phyloP scores from a whole-genome alignment of 1,284 basidiomycete genomes.

The Quambalaria eucalypti region DNA sequence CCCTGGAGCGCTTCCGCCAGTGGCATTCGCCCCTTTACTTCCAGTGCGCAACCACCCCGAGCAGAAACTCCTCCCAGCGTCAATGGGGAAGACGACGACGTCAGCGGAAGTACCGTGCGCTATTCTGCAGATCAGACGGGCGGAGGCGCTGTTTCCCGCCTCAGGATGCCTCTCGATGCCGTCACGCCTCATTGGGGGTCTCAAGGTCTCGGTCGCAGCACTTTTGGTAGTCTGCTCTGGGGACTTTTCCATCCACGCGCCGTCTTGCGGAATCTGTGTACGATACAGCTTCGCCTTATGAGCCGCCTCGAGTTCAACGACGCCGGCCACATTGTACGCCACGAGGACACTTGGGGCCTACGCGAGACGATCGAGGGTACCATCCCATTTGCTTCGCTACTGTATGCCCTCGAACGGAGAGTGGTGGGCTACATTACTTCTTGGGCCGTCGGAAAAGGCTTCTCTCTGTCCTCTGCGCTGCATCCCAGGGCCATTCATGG shows the following conservation, averaged over 20 bases:
- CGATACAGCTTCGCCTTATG: conserved; percentile 42
- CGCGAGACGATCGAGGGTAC: conserved; percentile 43
- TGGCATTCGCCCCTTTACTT: conserved; percentile 21
- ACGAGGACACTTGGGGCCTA: conserved; percentile 45
- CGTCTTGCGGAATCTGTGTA: conserved; percentile 31
- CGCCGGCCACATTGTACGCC: conserved; percentile 41
- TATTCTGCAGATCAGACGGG: conserved; percentile 17
- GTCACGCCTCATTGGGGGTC: conserved; percentile 38
- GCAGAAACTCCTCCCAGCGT: conserved; percentile 25
- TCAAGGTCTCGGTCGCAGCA: conserved; percentile 26
- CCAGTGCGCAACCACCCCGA: conserved; percentile 1
- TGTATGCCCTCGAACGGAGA: conserved; percentile 38
- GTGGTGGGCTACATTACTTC: conserved; percentile 33
- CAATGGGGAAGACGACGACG: conserved; percentile 29
- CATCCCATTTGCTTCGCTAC: conserved; percentile 33
- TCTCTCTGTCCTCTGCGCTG: conserved; percentile 25
- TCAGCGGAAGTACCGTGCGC: conserved; percentile 13
- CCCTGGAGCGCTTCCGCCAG: not conserved
- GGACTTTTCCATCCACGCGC: conserved; percentile 33
- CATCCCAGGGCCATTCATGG: not conserved
- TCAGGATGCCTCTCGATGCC: conserved; percentile 34
- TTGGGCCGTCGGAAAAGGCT: conserved; percentile 35
- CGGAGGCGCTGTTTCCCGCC: conserved; percentile 16
- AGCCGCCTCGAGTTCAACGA: conserved; percentile 47
- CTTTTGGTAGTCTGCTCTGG: conserved; percentile 30